Base-by-base conservation (phyloP, 2,329 filamentous ascomycete genomes). In the Aspergillus thermomutatus region DNA sequence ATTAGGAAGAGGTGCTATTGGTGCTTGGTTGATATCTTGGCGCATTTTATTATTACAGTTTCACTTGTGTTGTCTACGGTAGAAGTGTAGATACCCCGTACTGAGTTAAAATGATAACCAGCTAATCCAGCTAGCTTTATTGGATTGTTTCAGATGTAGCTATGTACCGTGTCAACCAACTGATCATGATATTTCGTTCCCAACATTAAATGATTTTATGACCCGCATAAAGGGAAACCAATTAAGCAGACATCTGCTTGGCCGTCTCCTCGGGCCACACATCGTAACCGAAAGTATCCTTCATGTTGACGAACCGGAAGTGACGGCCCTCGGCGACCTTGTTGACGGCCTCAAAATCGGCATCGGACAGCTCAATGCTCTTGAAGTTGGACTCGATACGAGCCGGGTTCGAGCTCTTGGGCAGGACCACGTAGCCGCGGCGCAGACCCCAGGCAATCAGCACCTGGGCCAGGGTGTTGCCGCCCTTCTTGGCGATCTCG, bases 241-340 rank as follows among this genome's bases (percentile, higher is more conserved):
- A 46, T 59, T 66, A 71, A 57, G 64, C 68, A 52, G 70, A 70
- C 27, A 73, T 34, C 59, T 73, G 64, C 58, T 67, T 63, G 48
- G 69, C 69, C 31, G 67, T 67, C 77, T 87, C 84, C 67, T 86
- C 82, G 0, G 85, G 80, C 85, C 85, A 87, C 50, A 90, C 82
- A 65, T 91, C 80, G 70, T 88, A 89, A 6, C 88, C 88, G 72
- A 91, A 91, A 1, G 86, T 89, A 62, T 90, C 87, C 80, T 89
- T 91, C 88, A 91, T 91, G 77, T 91, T 90, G 57, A 91, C 88
- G 67, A 91, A 91, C 40, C 88, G 83, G 26, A 82, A 83, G 72
- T 89, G 85, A 52, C 87, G 80, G 37, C 85, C 84, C 69, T 83
- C 80, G 1, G 87, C 86, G 7, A 90, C 87, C 59, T 79, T 68